Percentiles rank a stretch among this genome's conserved stretches.
Evolutionary conservation across 1,284 basidiomycete genomes (phyloP).

Genomic region (Cryptococcus wingfieldii): DNA sequence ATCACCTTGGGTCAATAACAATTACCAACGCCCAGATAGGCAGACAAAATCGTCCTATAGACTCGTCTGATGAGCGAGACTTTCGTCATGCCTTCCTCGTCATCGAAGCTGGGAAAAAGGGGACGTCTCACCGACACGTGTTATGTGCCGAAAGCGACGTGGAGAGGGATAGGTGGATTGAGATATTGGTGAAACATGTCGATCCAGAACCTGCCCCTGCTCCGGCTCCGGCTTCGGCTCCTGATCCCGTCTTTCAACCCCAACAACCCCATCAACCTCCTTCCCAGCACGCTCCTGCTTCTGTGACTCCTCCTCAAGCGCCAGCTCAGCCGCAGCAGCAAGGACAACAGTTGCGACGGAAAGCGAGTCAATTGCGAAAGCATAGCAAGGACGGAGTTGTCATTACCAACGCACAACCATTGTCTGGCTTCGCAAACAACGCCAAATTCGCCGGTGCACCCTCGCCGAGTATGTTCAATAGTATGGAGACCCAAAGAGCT

Average conservation of each 20-base stretch:
- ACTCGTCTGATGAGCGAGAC: constrained; percentile 72
- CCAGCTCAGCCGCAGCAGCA: neutral
- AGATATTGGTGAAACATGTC: constrained; percentile 76
- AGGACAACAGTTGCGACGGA: constrained; percentile 14
- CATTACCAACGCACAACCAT: constrained; percentile 56
- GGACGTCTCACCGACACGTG: constrained; percentile 76
- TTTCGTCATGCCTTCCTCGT: constrained; percentile 96
- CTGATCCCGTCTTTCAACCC: constrained; percentile 5
- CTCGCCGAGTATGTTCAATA: constrained; percentile 48
- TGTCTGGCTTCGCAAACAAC: constrained; percentile 59
- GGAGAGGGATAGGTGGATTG: constrained; percentile 91
- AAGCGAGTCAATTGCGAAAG: constrained; percentile 39
- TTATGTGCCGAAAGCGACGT: constrained; percentile 91
- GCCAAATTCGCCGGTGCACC: constrained; percentile 59
- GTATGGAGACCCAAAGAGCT: constrained; percentile 34
- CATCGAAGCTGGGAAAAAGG: constrained; percentile 71
- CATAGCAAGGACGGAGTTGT: constrained; percentile 60
- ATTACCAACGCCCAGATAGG: constrained; percentile 85
- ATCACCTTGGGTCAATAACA: constrained; percentile 80
- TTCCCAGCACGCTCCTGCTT: neutral
- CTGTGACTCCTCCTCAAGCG: neutral
- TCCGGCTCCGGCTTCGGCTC: constrained; percentile 5
- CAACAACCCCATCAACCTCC: neutral
- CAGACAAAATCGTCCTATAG: constrained; percentile 58
- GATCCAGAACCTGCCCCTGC: constrained; percentile 18